A percentile compares a stretch with the other conserved stretches of the same genome.
Conservation (phyloP, 805 yeast genomes). For the Hanseniaspora mollemarum region DNA sequence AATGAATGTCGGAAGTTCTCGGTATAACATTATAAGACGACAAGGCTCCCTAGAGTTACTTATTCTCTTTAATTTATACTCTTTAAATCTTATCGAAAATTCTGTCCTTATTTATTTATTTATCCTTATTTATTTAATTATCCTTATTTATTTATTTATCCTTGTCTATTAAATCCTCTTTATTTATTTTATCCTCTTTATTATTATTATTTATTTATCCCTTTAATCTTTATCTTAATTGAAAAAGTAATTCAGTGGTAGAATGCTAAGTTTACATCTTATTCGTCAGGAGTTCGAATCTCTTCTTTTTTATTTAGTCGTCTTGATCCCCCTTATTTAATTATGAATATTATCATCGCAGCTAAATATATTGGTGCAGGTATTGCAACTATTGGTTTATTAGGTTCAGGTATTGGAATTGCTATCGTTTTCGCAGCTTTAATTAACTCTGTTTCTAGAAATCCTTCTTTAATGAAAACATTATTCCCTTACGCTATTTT, state of each 20-base stretch:
- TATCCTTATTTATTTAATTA: background rate
- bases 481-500: slow-evolving; percentile 17
- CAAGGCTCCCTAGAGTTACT: too few species aligned
- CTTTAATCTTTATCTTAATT: background rate
- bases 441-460: slow-evolving; percentile 17
- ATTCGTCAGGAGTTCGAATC: slow-evolving; percentile 1
- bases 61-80: too few species aligned
- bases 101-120: background rate
- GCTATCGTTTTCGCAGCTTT: slow-evolving; percentile 17
- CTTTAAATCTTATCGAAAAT: background rate
- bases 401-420: slow-evolving; percentile 16
- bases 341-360: slow-evolving; percentile 16
- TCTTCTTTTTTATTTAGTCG: background rate
- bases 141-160: background rate
- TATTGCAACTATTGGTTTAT: slow-evolving; percentile 15
- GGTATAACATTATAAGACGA: background rate
- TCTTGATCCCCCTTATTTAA: background rate
- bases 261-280: background rate
- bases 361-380: slow-evolving; percentile 17
- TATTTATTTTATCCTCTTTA: background rate
- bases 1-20: background rate
- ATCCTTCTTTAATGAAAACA: slow-evolving; percentile 14
- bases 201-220: background rate
- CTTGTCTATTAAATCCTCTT: background rate
- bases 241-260: slow-evolving; percentile 1